Evolutionary conservation across 2,329 filamentous ascomycete species (phyloP), one percentile per base, ranked within the genome.

Genomic region (Penicillium sp.): DNA sequence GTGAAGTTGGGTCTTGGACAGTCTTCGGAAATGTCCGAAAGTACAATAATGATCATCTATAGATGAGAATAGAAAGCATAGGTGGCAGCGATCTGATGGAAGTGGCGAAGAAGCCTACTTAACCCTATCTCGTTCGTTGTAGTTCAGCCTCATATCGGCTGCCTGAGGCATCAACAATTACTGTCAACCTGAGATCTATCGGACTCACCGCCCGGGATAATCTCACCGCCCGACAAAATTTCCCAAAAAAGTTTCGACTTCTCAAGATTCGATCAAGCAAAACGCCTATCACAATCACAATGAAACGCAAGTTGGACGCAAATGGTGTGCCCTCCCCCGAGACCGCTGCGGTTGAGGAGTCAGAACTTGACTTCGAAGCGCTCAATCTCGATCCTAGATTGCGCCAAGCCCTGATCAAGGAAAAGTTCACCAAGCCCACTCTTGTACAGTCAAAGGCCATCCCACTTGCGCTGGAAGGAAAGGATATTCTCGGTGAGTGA

Each of bases 351-450:
- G 44, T 34, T 10, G 58, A 59, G 10, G 65, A 64, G n/a, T 42
- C 56, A 49, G 65, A 77, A 16, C 66, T 73, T 44, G 82, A 83
- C 3, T 99, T 97, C 65, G 78, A 85, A 56, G 80, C 83, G 49
- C 80, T 97, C 53, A 84, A 83, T 54, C 83, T 99, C 54, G 93
- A 99, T 66, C 74, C 89, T 9, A 84, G 93, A 58, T 77, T 99
- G 27, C 77, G 96, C 29, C 89, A 95, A 75, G 90, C 88, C 46
- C 80, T 97, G 59, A 86, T 86, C 39, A 85, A 87, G 66, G 87
- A 93, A 70, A 85, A 87, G 69, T 97, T 91, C 74, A 79, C 85
- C 55, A 83, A 84, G 50, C 93, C 93, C 12, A 97, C 93, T n/a
- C 80, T 86, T 11, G 88, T 97, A 1, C 93, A 99, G 72, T 80